phyloP scores from a whole-genome alignment of 192 early-diverging fungal species.

The Coemansia furcata region DNA sequence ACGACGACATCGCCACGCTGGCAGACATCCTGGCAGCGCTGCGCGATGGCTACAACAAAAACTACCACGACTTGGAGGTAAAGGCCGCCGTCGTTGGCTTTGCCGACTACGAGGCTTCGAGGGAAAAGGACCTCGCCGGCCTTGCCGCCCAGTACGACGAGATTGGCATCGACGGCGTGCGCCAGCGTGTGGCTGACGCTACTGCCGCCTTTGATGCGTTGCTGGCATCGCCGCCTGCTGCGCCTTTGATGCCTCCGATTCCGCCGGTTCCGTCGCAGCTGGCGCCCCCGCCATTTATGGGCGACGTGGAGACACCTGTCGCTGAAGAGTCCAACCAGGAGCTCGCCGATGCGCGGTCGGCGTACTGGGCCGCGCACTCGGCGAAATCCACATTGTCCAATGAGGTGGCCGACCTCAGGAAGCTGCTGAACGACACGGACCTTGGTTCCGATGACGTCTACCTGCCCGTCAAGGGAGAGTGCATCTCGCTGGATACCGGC shows the following conservation, averaged over 20 bases:
- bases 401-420: slow-evolving; percentile 50
- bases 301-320: too few species aligned
- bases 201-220: background rate
- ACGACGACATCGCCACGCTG: slow-evolving; percentile 23
- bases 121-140: slow-evolving; percentile 17
- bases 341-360: slow-evolving; percentile 19
- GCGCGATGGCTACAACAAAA: slow-evolving; percentile 51
- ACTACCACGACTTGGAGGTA: slow-evolving; percentile 59
- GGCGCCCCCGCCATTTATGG: background rate
- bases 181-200: slow-evolving; percentile 20
- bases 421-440: slow-evolving; percentile 59
- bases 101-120: slow-evolving; percentile 28
- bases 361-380: slow-evolving; percentile 18
- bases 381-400: slow-evolving; percentile 23
- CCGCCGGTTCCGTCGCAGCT: too few species aligned
- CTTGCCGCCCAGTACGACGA: slow-evolving; percentile 7
- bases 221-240: background rate
- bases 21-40: slow-evolving; percentile 27
- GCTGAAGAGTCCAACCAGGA: background rate
- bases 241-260: background rate
- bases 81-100: slow-evolving; percentile 52
- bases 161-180: slow-evolving; percentile 16
- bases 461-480: slow-evolving; percentile 65
- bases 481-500: slow-evolving; percentile 63
- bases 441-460: slow-evolving; percentile 72